Evolutionary conservation across 2,329 filamentous ascomycete species (phyloP).

Genomic region (Neophaeococcomyces mojaviensis): DNA sequence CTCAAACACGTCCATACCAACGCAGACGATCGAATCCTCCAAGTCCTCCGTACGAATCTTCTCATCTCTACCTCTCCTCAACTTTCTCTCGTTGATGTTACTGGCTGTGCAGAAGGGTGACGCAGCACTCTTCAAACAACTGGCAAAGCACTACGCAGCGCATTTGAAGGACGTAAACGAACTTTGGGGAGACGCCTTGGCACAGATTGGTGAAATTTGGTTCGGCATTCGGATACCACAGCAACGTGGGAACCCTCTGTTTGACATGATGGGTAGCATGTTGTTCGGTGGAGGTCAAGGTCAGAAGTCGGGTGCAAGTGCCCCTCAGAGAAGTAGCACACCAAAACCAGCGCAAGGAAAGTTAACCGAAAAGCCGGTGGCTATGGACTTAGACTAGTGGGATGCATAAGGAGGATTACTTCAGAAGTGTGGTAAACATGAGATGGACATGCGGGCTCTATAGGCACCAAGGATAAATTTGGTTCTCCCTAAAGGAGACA

Average conservation of each 20-base stretch:
- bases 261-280: constrained; percentile 97
- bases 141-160: constrained; percentile 71
- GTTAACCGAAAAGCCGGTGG: constrained; percentile 23
- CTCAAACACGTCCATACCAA: constrained; percentile 51
- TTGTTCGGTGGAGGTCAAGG: constrained; percentile 67
- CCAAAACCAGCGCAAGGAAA: constrained; percentile 28
- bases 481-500: too few relatives aligned
- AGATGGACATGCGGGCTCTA: too few relatives aligned
- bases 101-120: constrained; percentile 73
- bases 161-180: constrained; percentile 68
- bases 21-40: constrained; percentile 72
- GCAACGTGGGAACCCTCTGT: constrained; percentile 64
- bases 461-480: too few relatives aligned
- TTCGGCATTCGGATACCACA: constrained; percentile 83
- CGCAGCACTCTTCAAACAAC: constrained; percentile 70
- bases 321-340: constrained; percentile 38
- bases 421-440: too few relatives aligned
- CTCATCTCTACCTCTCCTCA: constrained; percentile 84
- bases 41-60: constrained; percentile 65
- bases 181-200: constrained; percentile 70
- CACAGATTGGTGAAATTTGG: constrained; percentile 91
- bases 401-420: too few relatives aligned
- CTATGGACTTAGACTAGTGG: constrained; percentile 14
- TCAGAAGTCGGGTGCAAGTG: constrained; percentile 7
- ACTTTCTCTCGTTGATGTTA: constrained; percentile 81